Evolutionary conservation across 805 yeast species (phyloP), one percentile per base, ranked within the genome.

Genomic region (Yamadazyma nakazawae): DNA sequence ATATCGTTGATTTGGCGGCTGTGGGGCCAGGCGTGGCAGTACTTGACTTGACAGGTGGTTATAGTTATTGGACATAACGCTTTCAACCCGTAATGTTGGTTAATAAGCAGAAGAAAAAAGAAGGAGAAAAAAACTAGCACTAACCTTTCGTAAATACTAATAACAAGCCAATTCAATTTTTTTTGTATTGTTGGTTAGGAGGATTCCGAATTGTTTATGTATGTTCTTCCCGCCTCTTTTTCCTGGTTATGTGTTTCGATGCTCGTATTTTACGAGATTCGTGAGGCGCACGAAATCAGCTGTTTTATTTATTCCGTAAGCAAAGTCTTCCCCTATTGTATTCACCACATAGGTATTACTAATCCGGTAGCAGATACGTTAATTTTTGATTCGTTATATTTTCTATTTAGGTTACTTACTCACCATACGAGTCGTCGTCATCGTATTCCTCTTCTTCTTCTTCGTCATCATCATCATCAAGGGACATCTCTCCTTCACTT

Each of bases 11-110:
- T 31, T 44, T n/a, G 40, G 45, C 18, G 21, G 50, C 17, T 35
- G 55, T 18, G 42, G 55, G 31, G 45, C 57, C 37, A 47, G 55
- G 16, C 45, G 49, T 26, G 43, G 40, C 30, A 37, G 36, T 42
- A 43, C 13, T 26, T 14, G 47, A 25, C 21, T 44, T 17, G 37
- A 44, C 17, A 21, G 42, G 26, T 21, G 10, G 12, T 12, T 37
- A 24, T 7, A 19, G 21, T 13, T 21, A 24, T 37, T 14, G 30
- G 21, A 19, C 17, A 21, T 37, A 16, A 21, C 11, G 32, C n/a
- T 13, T 12, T 13, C 32, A 28, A 28, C 5, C 5, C 9, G 12
- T 28, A 10, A 12, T 28, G n/a, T 28, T n/a, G n/a, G n/a, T n/a
- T n/a, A 12, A 13, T 12, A 28, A 13, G 12, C n/a, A 28, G n/a